These are phyloP conservation scores for Triticum dicoccoides DNA, from an alignment of 176 grass and related monocot genomes.

Conservation along the genomic window DNA sequence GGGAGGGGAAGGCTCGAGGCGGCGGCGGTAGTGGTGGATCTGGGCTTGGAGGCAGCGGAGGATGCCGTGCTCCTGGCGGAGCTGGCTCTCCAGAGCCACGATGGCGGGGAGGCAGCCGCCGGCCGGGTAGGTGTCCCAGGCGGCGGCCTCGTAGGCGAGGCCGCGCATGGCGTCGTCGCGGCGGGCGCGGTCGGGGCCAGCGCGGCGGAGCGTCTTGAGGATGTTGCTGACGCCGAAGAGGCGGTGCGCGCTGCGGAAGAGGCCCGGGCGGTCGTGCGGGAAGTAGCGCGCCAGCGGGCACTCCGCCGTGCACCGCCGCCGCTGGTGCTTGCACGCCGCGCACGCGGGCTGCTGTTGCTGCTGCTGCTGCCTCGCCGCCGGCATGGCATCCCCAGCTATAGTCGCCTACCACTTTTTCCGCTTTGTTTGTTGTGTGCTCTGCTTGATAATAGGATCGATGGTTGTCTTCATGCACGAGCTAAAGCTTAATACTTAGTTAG, in stretches of 20 bases:
- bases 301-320: slow-evolving; percentile 14
- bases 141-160: slow-evolving; percentile 23
- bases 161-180: slow-evolving; percentile 21
- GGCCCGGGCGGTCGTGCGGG: slow-evolving; percentile 5
- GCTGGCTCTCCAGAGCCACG: background rate
- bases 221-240: slow-evolving; percentile 50
- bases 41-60: background rate
- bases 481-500: background rate
- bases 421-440: background rate
- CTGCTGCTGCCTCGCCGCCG: background rate
- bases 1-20: background rate
- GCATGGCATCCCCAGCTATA: background rate
- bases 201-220: slow-evolving; percentile 11
- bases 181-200: background rate
- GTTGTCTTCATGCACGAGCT: background rate
- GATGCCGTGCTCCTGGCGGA: background rate
- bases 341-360: background rate
- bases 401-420: background rate
- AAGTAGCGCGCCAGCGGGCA: slow-evolving; percentile 32
- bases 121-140: slow-evolving; percentile 16
- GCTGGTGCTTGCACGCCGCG: slow-evolving; percentile 38
- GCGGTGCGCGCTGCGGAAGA: slow-evolving; percentile 31
- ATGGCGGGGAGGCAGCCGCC: slow-evolving; percentile 22
- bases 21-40: background rate
- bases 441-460: background rate